phyloP scores from a whole-genome alignment of 1,284 basidiomycete genomes.

The Peniophora sp. region DNA sequence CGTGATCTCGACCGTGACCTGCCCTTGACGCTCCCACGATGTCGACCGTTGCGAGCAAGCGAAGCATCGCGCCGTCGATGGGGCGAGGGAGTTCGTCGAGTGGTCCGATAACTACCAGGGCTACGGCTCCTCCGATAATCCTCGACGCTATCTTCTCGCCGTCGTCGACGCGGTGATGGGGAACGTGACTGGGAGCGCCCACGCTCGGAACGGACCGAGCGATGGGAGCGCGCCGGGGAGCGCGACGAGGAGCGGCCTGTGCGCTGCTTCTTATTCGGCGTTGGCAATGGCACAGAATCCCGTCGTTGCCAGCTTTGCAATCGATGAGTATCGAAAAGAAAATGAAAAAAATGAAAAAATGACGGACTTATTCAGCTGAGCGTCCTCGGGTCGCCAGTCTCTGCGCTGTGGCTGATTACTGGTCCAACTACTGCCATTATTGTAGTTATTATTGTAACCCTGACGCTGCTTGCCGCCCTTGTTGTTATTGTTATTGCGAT shows the following conservation, averaged over 20 bases:
- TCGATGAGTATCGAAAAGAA: constrained; percentile 7
- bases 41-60: constrained; percentile 3
- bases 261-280: constrained; percentile 6
- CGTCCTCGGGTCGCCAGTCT: constrained; percentile 56
- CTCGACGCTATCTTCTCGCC: constrained; percentile 39
- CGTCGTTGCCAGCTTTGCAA: constrained; percentile 24
- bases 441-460: constrained; percentile 8
- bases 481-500: constrained; percentile 33
- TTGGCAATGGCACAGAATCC: constrained; percentile 14
- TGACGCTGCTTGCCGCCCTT: constrained; percentile 17
- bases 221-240: constrained; percentile 55
- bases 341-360: constrained; percentile 8
- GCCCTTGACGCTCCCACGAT: constrained; percentile 11
- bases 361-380: constrained; percentile 61
- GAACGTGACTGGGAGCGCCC: constrained; percentile 58
- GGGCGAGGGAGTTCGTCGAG: too few relatives aligned
- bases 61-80: constrained; percentile 7
- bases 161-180: constrained; percentile 45
- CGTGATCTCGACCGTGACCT: constrained; percentile 21
- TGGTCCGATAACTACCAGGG: too few relatives aligned
- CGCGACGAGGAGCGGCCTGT: constrained; percentile 37
- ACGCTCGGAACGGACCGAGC: constrained; percentile 56
- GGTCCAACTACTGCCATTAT: constrained; percentile 23
- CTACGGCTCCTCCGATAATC: constrained; percentile 26
- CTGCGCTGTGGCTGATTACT: constrained; percentile 29